These are phyloP conservation scores for Tricholoma flavovirens DNA, from an alignment of 768 basidiomycete species.

Conservation along the genomic window DNA sequence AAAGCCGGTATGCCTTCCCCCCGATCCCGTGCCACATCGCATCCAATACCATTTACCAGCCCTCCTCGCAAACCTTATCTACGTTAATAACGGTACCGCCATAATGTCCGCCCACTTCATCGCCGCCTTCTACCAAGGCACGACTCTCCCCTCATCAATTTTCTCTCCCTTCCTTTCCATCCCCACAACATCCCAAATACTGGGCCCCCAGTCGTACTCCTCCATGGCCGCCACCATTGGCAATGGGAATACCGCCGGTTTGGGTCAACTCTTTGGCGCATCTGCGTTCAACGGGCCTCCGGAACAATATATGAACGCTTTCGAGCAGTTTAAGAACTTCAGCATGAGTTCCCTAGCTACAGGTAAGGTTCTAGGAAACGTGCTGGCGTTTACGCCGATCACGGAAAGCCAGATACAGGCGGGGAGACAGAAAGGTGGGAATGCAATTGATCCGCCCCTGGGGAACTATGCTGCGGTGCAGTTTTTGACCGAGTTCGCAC, in stretches of 20 bases:
- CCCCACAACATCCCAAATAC: constrained; percentile 20
- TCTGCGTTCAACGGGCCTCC: constrained; percentile 29
- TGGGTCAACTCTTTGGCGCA: constrained; percentile 30
- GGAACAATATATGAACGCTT: constrained; percentile 25
- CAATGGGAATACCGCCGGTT: constrained; percentile 23
- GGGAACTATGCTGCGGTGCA: constrained; percentile 31
- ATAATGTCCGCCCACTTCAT: constrained; percentile 21
- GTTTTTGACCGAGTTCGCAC: constrained; percentile 24
- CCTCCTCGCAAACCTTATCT: constrained; percentile 20
- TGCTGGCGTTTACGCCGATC: constrained; percentile 35
- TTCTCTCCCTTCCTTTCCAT: constrained; percentile 37
- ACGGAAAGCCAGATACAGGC: constrained; percentile 28
- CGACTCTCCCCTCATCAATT: constrained; percentile 25
- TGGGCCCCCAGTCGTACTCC: constrained; percentile 30
- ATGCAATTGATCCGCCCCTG: constrained; percentile 24
- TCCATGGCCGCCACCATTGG: constrained; percentile 29
- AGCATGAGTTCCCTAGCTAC: constrained; percentile 13
- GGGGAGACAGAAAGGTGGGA: constrained; percentile 29
- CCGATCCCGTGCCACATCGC: not conserved
- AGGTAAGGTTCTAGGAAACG: constrained; percentile 19
- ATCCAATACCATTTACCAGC: constrained; percentile 14
- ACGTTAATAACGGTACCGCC: constrained; percentile 17
- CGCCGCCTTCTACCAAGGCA: constrained; percentile 32
- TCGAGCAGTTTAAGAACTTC: constrained; percentile 26
- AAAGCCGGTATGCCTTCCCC: constrained; percentile 27